phyloP scores from a whole-genome alignment of 202 grass and related monocot genomes.

The Schoenoplectus tabernaemontani region DNA sequence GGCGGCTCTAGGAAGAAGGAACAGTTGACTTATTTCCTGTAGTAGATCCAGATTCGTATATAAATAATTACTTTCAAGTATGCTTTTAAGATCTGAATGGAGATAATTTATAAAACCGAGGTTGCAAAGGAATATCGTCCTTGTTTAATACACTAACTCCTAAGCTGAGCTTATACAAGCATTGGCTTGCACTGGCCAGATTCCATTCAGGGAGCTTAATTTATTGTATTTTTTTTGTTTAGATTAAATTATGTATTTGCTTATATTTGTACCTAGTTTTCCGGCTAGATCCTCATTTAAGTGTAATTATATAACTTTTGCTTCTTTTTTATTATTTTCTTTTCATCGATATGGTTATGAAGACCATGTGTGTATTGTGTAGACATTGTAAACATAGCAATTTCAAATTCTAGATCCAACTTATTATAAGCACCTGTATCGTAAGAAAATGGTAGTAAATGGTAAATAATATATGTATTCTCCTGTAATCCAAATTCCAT shows the following conservation, averaged over 20 bases:
- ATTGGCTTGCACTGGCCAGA: neutral
- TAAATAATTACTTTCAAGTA: constrained; percentile 18
- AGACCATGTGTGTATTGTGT: constrained; percentile 10
- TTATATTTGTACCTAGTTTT: constrained; percentile 11
- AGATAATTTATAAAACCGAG: neutral
- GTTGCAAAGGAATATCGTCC: neutral
- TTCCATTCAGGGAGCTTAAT: constrained; percentile 7
- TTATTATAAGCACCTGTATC: constrained; percentile 14
- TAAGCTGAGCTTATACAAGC: neutral
- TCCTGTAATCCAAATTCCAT: neutral
- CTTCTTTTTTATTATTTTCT: neutral
- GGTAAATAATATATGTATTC: no score
- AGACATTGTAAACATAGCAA: constrained; percentile 17
- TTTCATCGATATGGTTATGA: constrained; percentile 6
- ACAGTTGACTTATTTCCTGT: constrained; percentile 86
- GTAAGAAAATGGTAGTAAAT: neutral
- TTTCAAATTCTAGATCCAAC: constrained; percentile 1
- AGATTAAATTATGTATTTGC: constrained; percentile 7
- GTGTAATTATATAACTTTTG: constrained; percentile 10
- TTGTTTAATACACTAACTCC: neutral
- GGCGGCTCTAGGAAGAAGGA: constrained; percentile 92
- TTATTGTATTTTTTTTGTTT: constrained; percentile 26
- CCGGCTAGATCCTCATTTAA: neutral
- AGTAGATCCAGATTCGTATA: constrained; percentile 22
- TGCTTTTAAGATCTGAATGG: neutral